Evolutionary conservation across 331 rosid species (phyloP), one percentile per base, ranked within the genome.

Genomic region (Spiraea crenata): DNA sequence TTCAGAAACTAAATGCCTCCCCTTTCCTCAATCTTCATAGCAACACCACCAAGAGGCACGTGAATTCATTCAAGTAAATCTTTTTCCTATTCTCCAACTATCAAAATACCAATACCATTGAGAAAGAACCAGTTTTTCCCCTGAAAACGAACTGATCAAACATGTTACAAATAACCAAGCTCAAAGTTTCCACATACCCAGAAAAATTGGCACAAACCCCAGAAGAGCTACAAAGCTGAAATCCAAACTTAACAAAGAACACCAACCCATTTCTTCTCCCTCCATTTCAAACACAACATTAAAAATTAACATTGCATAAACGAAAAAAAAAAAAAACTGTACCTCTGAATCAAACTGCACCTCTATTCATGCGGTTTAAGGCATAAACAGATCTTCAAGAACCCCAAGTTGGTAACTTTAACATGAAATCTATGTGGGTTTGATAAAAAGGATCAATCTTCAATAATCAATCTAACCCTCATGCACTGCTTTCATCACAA

Each of bases 311-410:
- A 42, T 31, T 20, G n/a, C 39, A 16, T 17, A 37, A 45, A 19
- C 14, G 34, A 25, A 52, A 49, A 56, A 17, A 57, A 77, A 74
- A 74, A 72, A 55, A 70, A 58, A 47, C 10, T 13, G 70, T 19
- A 65, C 45, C 79, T 74, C 60, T 62, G 78, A 69, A 83, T 79
- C 52, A 76, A 66, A 51, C 49, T 37, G 15, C 74, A 82, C 96
- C 96, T 79, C 74, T 74, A 67, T 71, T 83, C 84, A 79, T 74
- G 81, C 69, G 77, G 77, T 60, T 77, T 66, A 76, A 75, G 63
- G 54, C 69, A 65, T 70, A 66, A 70, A 75, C 73, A 80, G 93
- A 90, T 87, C 91, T 74, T 78, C 78, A 76, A 66, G 62, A 82
- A 61, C 47, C 77, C 78, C 50, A 67, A 84, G 72, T 74, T 41